Evolutionary conservation across 2,329 filamentous ascomycete species (phyloP), one percentile per base, ranked within the genome.

Genomic region (Sporothrix dimorphospora): DNA sequence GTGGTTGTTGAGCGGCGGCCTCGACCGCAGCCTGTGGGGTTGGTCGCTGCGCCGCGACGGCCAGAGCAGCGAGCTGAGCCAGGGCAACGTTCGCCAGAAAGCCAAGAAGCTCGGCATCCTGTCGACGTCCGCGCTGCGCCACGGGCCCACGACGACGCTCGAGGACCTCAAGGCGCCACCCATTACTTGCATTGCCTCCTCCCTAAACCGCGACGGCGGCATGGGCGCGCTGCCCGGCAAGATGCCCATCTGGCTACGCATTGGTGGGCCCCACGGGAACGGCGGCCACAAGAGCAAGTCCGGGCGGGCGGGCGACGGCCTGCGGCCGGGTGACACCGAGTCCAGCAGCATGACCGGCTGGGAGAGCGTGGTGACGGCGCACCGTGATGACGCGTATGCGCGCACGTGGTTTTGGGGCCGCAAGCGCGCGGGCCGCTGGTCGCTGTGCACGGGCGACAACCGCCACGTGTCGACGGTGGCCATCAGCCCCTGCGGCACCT

Each of bases 371-470:
- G 89, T 99, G 1, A 99, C 96, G 4, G 95, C 94, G 11, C 97
- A 99, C 79, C 91, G 91, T 78, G 89, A 91, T 69, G 95, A 98
- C 78, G 87, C 90, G 59, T 92, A 89, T 78, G 96, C 94, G 21
- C 89, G 96, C 70, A 98, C 96, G 1, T 99, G 96, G 96, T 98
- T 98, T 82, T 98, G 96, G 94, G 96, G 95, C 6, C 91, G 94
- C 72, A 98, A 97, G 82, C 90, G 92, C 77, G 94, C 96, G 66
- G 96, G 96, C 12, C 88, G 96, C 75, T 99, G 96, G 96, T 91
- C 92, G 0, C 93, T 99, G 76, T 90, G 92, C 75, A 98, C 94
- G 0, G 88, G 91, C 53, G 96, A 99, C 81, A 88, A 89, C 21
- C 88, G 89, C n/a, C 88, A 94, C 77, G 95, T 97, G 73, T 89